These are phyloP conservation scores for Melanomma pulvis-pyrius DNA, from an alignment of 495 filamentous ascomycete species.

Conservation along the genomic window DNA sequence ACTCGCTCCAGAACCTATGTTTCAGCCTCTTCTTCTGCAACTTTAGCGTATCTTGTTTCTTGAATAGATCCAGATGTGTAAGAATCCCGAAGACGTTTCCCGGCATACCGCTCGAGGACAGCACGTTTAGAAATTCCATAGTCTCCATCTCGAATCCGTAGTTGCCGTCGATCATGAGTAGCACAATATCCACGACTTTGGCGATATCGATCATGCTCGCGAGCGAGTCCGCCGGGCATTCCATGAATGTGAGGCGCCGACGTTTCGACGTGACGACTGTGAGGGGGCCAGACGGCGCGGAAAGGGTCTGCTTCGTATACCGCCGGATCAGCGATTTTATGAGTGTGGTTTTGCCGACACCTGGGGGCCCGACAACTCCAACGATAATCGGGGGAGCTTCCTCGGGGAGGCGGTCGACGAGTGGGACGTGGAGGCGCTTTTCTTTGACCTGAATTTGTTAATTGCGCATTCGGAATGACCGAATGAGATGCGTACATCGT, in stretches of 20 bases:
- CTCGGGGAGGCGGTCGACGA: constrained; percentile 91
- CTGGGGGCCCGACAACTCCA: constrained; percentile 88
- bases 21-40: constrained; percentile 95
- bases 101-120: constrained; percentile 90
- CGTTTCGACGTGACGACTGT: constrained; percentile 94
- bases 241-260: constrained; percentile 89
- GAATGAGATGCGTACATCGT: constrained; percentile 67
- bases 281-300: constrained; percentile 84
- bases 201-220: constrained; percentile 94
- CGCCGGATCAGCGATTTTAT: constrained; percentile 91
- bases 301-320: constrained; percentile 93
- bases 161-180: constrained; percentile 97
- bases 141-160: constrained; percentile 99
- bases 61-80: constrained; percentile 93
- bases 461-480: not conserved
- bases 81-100: constrained; percentile 97
- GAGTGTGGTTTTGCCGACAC: constrained; percentile 80
- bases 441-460: constrained; percentile 71
- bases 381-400: constrained; percentile 94
- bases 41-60: constrained; percentile 83
- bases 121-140: constrained; percentile 95
- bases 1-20: constrained; percentile 91
- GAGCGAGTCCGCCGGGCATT: constrained; percentile 91
- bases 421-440: constrained; percentile 91
- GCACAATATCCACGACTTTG: constrained; percentile 94